A percentile compares a stretch with the other conserved stretches of the same genome.
Conservation (phyloP, 2,329 filamentous ascomycete species). For the Gnomoniopsis sp. region DNA sequence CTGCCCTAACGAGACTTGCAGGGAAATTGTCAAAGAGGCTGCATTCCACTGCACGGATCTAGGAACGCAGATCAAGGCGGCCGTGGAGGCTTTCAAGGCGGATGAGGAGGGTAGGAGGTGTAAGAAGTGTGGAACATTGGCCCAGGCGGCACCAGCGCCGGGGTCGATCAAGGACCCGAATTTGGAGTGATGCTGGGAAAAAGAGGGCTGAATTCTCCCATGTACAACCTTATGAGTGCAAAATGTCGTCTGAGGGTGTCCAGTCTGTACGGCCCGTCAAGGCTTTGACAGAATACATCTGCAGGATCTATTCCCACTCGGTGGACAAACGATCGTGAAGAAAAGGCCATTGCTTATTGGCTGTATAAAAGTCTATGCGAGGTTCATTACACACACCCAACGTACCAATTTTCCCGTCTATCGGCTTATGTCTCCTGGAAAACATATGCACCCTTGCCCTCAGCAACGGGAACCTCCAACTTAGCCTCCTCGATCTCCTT, state of each 20-base stretch:
- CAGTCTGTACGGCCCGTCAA: too few relatives aligned
- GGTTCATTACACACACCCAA: background rate
- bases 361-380: conserved; percentile 7
- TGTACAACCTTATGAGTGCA: too few relatives aligned
- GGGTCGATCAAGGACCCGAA: conserved; percentile 61
- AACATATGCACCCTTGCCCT: conserved; percentile 72
- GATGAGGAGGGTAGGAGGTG: conserved; percentile 70
- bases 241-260: too few relatives aligned
- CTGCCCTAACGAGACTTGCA: conserved; percentile 60
- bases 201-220: too few relatives aligned
- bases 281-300: too few relatives aligned
- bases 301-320: too few relatives aligned
- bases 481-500: conserved; percentile 80
- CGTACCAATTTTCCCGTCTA: background rate
- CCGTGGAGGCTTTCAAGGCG: conserved; percentile 76
- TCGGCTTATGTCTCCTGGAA: conserved; percentile 66
- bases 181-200: conserved; percentile 30
- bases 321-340: background rate
- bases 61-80: conserved; percentile 90
- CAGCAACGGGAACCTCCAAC: conserved; percentile 80
- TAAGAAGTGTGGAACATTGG: conserved; percentile 70
- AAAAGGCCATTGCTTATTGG: background rate
- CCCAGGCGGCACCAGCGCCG: conserved; percentile 63
- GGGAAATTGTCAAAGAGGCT: conserved; percentile 76
- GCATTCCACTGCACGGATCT: conserved; percentile 85